Conservation (phyloP, 2,329 filamentous ascomycete genomes). For the Fusarium burgessii region DNA sequence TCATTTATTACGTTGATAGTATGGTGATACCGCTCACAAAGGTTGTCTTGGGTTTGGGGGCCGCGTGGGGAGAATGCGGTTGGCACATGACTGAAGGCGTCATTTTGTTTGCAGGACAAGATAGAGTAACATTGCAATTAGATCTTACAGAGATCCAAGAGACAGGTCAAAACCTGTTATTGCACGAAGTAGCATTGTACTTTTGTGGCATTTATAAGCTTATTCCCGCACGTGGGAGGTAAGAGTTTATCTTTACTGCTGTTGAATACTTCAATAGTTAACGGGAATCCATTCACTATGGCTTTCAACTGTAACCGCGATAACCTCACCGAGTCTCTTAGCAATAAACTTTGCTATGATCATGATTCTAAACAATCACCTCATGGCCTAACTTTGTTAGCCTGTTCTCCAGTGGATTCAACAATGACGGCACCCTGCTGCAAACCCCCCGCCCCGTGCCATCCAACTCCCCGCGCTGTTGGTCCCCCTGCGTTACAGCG, state of each 20-base stretch:
- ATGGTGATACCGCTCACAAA: constrained; percentile 22
- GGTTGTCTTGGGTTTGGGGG: constrained; percentile 21
- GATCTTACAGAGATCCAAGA: constrained; percentile 19
- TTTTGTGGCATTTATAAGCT: constrained; percentile 8
- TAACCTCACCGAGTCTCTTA: constrained; percentile 6
- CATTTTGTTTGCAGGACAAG: constrained; percentile 24
- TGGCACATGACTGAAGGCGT: constrained; percentile 42
- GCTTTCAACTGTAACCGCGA: constrained; percentile 17
- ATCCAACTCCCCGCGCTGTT: constrained; percentile 35
- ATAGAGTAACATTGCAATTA: constrained; percentile 34
- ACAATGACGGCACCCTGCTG: constrained; percentile 26
- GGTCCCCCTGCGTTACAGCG: constrained; percentile 34
- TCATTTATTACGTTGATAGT: constrained; percentile 15
- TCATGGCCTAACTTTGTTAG: constrained; percentile 1
- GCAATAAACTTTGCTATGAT: neutral
- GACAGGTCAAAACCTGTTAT: constrained; percentile 14
- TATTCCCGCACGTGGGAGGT: neutral
- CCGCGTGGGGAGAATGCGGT: constrained; percentile 32
- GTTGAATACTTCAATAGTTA: neutral
- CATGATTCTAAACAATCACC: neutral
- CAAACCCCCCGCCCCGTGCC: constrained; percentile 22
- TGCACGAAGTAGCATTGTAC: neutral
- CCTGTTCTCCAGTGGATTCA: constrained; percentile 9
- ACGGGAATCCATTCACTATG: neutral
- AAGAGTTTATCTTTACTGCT: neutral